phyloP scores from a whole-genome alignment of 371 early-diverging fungal genomes.

The Choanephora cucurbitarum region DNA sequence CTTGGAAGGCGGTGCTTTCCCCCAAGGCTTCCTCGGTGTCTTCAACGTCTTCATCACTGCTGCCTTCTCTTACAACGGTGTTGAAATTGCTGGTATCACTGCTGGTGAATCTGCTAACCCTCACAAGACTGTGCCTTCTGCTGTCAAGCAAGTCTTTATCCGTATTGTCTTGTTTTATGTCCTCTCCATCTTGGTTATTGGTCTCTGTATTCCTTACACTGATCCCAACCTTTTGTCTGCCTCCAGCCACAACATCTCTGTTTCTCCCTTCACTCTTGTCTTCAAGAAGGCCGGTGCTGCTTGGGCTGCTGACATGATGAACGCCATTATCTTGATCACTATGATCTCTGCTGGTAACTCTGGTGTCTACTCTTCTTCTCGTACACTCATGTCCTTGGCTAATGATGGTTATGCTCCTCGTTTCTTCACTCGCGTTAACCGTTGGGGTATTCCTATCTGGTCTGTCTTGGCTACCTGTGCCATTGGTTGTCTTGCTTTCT shows the following conservation, averaged over 20 bases:
- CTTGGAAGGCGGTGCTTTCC: conserved; percentile 74
- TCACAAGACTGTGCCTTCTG: conserved; percentile 71
- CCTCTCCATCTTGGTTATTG: conserved; percentile 72
- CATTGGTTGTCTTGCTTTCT: conserved; percentile 64
- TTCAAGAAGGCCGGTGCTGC: conserved; percentile 68
- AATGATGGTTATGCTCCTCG: conserved; percentile 70
- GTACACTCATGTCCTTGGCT: conserved; percentile 72
- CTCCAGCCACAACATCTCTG: conserved; percentile 38
- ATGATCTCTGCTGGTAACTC: conserved; percentile 82
- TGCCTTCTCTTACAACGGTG: conserved; percentile 86
- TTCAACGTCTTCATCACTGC: conserved; percentile 75
- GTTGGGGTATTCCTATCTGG: conserved; percentile 67
- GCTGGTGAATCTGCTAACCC: conserved; percentile 76
- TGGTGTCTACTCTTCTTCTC: conserved; percentile 75
- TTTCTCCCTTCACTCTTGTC: conserved; percentile 76
- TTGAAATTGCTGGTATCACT: conserved; percentile 78
- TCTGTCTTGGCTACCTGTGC: conserved; percentile 59
- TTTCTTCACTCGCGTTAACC: conserved; percentile 59
- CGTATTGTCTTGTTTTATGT: conserved; percentile 78
- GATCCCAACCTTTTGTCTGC: conserved; percentile 55
- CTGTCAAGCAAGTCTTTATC: conserved; percentile 75
- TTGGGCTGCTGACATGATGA: conserved; percentile 75
- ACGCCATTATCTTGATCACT: conserved; percentile 75
- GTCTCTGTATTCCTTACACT: conserved; percentile 70
- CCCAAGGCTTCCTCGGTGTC: conserved; percentile 73